phyloP scores from a whole-genome alignment of 2,329 filamentous ascomycete genomes.

The Verticillium longisporum region DNA sequence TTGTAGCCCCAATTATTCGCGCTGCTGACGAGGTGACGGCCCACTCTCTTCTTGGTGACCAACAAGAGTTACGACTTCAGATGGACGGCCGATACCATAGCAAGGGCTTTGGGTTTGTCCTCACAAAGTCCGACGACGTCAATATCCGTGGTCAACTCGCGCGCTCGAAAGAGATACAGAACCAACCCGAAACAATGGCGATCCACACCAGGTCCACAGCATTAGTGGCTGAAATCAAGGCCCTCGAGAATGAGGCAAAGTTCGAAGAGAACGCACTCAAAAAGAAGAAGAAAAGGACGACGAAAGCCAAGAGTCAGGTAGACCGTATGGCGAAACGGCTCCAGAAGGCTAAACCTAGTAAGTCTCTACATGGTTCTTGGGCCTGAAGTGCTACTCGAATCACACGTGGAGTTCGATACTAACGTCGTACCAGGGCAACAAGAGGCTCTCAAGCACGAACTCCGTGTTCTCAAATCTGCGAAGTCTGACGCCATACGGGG shows the following conservation, averaged over 20 bases:
- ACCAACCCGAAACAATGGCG: background rate
- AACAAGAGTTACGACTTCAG: slow-evolving; percentile 18
- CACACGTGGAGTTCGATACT: background rate
- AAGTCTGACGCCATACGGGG: background rate
- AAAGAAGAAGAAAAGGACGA: background rate
- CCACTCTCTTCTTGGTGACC: slow-evolving; percentile 14
- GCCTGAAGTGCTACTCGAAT: too few relatives aligned
- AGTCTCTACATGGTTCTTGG: background rate
- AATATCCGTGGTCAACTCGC: background rate
- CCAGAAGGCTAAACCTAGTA: background rate
- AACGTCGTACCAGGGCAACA: background rate
- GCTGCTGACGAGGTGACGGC: slow-evolving; percentile 18
- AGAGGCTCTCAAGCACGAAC: background rate
- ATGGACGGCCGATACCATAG: slow-evolving; percentile 18
- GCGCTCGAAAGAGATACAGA: background rate
- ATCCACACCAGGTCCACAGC: too few relatives aligned
- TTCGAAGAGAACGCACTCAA: background rate
- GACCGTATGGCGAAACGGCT: background rate
- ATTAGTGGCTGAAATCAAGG: background rate
- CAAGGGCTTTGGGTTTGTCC: slow-evolving; percentile 15
- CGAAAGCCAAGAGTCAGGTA: background rate
- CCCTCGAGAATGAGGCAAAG: background rate
- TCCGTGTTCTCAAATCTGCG: background rate
- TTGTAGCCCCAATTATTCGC: slow-evolving; percentile 17
- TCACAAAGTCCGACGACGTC: slow-evolving; percentile 22